Base-by-base conservation (phyloP, 2,329 filamentous ascomycete genomes). In the Penicillium hesseltinei region DNA sequence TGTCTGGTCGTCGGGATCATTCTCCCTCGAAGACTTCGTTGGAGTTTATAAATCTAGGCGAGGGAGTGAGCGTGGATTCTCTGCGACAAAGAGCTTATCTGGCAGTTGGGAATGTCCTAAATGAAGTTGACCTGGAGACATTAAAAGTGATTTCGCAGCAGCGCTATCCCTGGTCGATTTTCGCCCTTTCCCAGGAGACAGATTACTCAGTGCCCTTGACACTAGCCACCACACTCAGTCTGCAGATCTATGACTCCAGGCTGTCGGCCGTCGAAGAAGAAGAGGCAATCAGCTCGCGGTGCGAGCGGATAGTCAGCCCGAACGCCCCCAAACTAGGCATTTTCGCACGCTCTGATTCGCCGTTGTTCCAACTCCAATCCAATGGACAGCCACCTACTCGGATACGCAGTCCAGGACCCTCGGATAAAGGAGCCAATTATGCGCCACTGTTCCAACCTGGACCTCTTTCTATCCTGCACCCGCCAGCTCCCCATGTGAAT, bases 241-340 rank as follows among this genome's bases (percentile, higher is more conserved):
- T 97, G 1, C 89, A 96, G 70, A 83, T 97, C 5, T 86, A 95
- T 70, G 93, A 97, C 71, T 84, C 88, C 27, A 83, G 92, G 31
- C 51, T 72, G 35, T 71, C 73, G 4, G 68, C 66, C 2, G 58
- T 58, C 3, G 73, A 74, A 36, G 73, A 74, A 55, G 67, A 73
- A 52, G 70, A 71, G 40, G 68, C 70, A 1, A 73, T 75, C 31
- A 71, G 66, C 47, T 49, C 69, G 17, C 69, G 72, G 11, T 75
- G 73, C 35, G 73, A 75, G 44, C 65, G 66, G 53, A 62, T 66
- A 15, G 62, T 64, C 3, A 53, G 59, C 2, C 56, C 68, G n/a
- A 49, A 69, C 6, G 57, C 69, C 21, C 65, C 69, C 0, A 63
- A 69, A n/a, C 67, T 69, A 3, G 59, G 64, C 39, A 66, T 74